Conservation (phyloP, 108 stramenopile genomes). For the Fistulifera pelliculosa region DNA sequence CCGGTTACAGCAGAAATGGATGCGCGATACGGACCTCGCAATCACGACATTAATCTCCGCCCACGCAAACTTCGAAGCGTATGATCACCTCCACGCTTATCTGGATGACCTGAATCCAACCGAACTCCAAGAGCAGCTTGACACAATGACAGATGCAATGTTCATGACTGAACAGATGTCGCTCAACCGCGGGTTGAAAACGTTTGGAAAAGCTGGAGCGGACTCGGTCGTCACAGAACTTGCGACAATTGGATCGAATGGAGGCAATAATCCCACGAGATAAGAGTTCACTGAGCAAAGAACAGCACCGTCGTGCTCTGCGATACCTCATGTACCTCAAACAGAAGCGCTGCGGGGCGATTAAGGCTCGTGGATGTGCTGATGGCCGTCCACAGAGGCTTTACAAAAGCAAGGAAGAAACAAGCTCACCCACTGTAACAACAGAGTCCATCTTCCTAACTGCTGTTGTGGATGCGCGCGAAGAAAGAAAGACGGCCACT, state of each 20-base stretch:
- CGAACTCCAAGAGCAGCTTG: background rate
- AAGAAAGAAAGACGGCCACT: constrained; percentile 18
- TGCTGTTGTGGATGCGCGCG: constrained; percentile 26
- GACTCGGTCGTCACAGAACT: constrained; percentile 26
- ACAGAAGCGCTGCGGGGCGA: constrained; percentile 22
- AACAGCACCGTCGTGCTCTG: constrained; percentile 22
- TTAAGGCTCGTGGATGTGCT: constrained; percentile 35
- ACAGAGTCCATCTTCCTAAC: constrained; percentile 16
- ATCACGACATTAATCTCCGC: background rate
- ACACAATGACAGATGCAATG: constrained; percentile 2
- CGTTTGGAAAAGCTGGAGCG: constrained; percentile 23
- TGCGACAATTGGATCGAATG: constrained; percentile 27
- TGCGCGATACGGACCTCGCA: background rate
- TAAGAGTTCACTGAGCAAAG: constrained; percentile 10
- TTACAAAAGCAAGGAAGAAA: constrained; percentile 25
- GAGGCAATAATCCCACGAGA: constrained; percentile 22
- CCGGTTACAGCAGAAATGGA: background rate
- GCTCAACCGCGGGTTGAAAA: constrained; percentile 6
- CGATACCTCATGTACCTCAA: constrained; percentile 37
- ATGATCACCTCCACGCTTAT: background rate
- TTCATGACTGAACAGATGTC: constrained; percentile 7
- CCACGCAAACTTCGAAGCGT: background rate
- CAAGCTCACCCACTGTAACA: constrained; percentile 26
- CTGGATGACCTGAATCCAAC: background rate
- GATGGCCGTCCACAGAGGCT: constrained; percentile 25